Base-by-base conservation (phyloP, 1,284 basidiomycete species). In the Tylopilus sp. region DNA sequence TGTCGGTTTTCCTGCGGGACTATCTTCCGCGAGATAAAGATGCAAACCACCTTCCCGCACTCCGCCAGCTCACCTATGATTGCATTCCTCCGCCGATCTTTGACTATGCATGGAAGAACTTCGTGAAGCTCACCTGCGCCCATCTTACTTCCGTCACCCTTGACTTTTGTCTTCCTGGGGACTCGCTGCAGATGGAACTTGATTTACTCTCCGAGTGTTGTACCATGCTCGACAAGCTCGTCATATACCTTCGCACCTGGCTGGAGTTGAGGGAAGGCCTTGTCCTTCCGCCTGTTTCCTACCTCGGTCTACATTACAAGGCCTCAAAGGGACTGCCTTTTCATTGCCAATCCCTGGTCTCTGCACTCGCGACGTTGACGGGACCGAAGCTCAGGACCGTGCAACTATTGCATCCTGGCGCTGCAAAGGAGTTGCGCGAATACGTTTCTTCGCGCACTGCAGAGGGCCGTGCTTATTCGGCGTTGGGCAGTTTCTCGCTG, bases 51-150 rank as follows among this genome's bases (percentile, higher is more conserved):
- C 61, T 77, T 38, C 74, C 77, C 44, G 72, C 75, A 39, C 75
- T 79, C 44, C 69, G 74, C 47, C 73, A 74, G 49, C 74, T 79
- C 32, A 76, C 67, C 16, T 76, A 79, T n/a, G 77, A 78, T 54
- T 79, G 74, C 53, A 79, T 74, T 41, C 77, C 75, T 8, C 77
- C 74, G 3, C 71, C 76, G 22, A 78, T 74, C 57, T 71, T 77
- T 26, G 74, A 77, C n/a, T 38, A 67, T 29, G 65, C 67, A 24
- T 76, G 77, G 74, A 76, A 64, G 58, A 71, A 62, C 39, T 76
- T 78, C 38, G 54, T 77, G 41, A 69, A 64, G 60, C 53, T 65
- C 32, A 76, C 69, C 41, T 76, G 77, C 58, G 63, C 70, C 38
- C 76, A 72, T 58, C 65, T 76, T 39, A 76, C 77, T 32, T 72